Conservation (phyloP, 225 moss, liverwort and hornwort genomes). For the Marchantia polymorpha region DNA sequence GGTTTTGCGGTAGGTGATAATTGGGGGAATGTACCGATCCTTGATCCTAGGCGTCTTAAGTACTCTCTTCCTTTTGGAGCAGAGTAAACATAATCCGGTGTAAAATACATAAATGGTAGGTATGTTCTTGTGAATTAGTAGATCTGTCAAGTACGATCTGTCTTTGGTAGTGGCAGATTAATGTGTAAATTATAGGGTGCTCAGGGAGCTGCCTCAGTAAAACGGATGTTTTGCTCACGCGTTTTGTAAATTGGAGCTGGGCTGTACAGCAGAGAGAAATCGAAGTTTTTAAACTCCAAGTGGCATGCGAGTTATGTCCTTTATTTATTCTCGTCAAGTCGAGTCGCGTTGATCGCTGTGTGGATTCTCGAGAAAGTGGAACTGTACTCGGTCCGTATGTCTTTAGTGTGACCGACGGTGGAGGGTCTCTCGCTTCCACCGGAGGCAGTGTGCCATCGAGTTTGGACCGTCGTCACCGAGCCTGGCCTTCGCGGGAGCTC, state of each 20-base stretch:
- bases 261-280: too few species aligned
- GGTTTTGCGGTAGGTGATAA: neutral
- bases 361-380: too few species aligned
- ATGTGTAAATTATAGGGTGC: neutral
- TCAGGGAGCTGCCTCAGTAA: neutral
- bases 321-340: too few species aligned
- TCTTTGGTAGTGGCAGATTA: neutral
- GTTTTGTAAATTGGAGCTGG: neutral
- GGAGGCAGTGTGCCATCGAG: too few species aligned
- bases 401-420: too few species aligned
- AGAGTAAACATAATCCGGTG: neutral
- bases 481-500: too few species aligned
- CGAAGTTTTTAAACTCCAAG: too few species aligned
- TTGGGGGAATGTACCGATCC: neutral
- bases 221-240: conserved; percentile 5
- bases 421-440: too few species aligned
- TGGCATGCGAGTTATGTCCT: too few species aligned
- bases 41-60: neutral
- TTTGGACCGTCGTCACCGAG: too few species aligned
- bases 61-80: neutral
- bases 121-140: conserved; percentile 9
- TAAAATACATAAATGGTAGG: neutral
- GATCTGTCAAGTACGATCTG: neutral
- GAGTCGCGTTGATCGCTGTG: too few species aligned
- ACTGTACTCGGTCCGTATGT: too few species aligned